A percentile compares a stretch with the other conserved stretches of the same genome.
Conservation (phyloP, 805 yeast species). For the Zygosaccharomyces pseudorouxii region DNA sequence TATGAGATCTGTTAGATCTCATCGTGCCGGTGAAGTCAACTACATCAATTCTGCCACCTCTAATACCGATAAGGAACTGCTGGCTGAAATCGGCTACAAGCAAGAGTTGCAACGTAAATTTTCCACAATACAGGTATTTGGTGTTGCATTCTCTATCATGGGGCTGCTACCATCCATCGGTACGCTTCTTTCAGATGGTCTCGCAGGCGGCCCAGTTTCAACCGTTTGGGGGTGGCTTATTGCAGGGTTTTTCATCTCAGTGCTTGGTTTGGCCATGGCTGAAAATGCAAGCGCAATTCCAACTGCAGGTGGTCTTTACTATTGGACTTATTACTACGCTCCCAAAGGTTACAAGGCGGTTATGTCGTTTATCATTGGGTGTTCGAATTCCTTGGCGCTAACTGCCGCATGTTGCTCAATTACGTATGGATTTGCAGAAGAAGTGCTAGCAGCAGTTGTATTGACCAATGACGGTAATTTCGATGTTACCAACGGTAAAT, state of each 20-base stretch:
- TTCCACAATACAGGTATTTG: slow-evolving; percentile 59
- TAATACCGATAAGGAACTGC: slow-evolving; percentile 20
- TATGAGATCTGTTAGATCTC: slow-evolving; percentile 17
- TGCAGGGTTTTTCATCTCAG: slow-evolving; percentile 47
- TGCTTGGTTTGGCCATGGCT: slow-evolving; percentile 59
- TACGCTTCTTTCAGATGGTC: slow-evolving; percentile 48
- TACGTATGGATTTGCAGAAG: slow-evolving; percentile 62
- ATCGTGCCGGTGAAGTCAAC: slow-evolving; percentile 27
- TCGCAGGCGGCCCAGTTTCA: slow-evolving; percentile 56
- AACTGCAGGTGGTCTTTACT: slow-evolving; percentile 70
- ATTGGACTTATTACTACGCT: slow-evolving; percentile 64
- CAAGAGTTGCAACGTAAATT: slow-evolving; percentile 62
- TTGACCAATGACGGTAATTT: slow-evolving; percentile 52
- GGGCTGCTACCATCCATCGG: slow-evolving; percentile 63
- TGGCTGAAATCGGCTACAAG: slow-evolving; percentile 55
- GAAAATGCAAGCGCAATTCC: slow-evolving; percentile 67
- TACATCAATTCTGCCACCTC: slow-evolving; percentile 23
- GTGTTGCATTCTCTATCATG: slow-evolving; percentile 70
- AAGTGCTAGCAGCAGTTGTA: slow-evolving; percentile 54
- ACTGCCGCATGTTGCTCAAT: slow-evolving; percentile 64
- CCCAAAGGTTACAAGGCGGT: slow-evolving; percentile 50
- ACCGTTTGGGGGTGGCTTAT: slow-evolving; percentile 72
- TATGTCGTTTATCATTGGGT: slow-evolving; percentile 59
- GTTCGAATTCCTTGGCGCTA: slow-evolving; percentile 62
- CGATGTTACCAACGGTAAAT: slow-evolving; percentile 47